Base-by-base conservation (phyloP, 2,329 filamentous ascomycete genomes). In the Fusarium clavum region DNA sequence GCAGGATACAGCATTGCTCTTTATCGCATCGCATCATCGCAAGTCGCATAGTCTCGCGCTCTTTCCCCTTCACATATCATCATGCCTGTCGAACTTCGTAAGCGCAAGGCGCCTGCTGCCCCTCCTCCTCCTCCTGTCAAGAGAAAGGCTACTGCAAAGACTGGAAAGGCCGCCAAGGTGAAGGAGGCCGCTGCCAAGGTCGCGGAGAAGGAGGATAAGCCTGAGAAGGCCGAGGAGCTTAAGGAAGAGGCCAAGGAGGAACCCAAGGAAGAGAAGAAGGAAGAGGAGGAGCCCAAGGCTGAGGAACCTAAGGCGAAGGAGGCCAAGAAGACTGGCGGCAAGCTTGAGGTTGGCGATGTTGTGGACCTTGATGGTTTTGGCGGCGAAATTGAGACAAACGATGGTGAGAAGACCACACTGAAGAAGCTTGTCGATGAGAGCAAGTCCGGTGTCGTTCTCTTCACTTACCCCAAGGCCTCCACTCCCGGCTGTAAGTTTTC, bases 391-490 rank as follows among this genome's bases (percentile, higher is more conserved):
- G 89, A 96, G 84, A 96, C 91, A 68, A 90, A 98, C 72, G 93
- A 97, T 70, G 94, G 94, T 75, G 83, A 86, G 57, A 92, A 91
- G 82, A 94, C 92, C 8, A 94, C 90, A 2, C 84, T 99, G 63
- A 91, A 93, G 82, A 85, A 90, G 74, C 89, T 99, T 25, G 87
- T 98, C 51, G 91, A 94, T 54, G 88, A 92, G 77, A 97, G 94
- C 86, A 90, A 93, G 82, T 86, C 88, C 38, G 96, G 95, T 27
- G 92, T 98, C 45, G 93, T 97, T 34, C 83, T 98, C 30, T 98
- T 99, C 81, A 98, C 94, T 32, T 98, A 98, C 78, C 96, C 96
- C 63, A 97, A 92, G 83, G 96, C 96, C 14, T 96, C 92, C 29
- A 99, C 96, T 24, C 93, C 94, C 40, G 95, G 95, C 69, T 98